Evolutionary conservation across 169 alveolate genomes (phyloP).

Genomic region (Plasmodium adleri): DNA sequence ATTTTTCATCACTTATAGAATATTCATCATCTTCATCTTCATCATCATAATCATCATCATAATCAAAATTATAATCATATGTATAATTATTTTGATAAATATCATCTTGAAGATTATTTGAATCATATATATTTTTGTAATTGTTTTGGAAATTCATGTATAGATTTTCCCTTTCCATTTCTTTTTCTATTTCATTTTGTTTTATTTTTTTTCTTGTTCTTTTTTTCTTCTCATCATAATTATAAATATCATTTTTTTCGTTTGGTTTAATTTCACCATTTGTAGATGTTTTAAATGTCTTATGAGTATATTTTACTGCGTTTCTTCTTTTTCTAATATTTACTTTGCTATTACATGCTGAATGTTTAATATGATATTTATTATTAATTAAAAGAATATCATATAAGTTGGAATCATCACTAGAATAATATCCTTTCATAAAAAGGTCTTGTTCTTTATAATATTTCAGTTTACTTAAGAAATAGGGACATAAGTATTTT

Average conservation of each 20-base stretch:
- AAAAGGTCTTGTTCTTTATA: constrained; percentile 44
- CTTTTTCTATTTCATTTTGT: too few relatives aligned
- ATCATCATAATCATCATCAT: not conserved
- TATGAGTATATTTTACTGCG: not conserved
- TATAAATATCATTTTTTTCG: not conserved
- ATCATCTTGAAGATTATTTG: too few relatives aligned
- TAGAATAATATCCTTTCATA: constrained; percentile 59
- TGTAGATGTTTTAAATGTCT: not conserved
- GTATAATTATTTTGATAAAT: too few relatives aligned
- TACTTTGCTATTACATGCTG: not conserved
- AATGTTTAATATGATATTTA: constrained; percentile 5
- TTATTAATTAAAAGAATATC: constrained; percentile 27
- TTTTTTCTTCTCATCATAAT: not conserved
- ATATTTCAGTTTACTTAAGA: constrained; percentile 37
- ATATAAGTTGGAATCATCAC: constrained; percentile 53
- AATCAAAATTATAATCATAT: not conserved
- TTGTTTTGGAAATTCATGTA: too few relatives aligned
- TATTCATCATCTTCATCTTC: too few relatives aligned
- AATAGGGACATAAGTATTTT: constrained; percentile 14
- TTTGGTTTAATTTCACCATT: not conserved
- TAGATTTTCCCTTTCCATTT: too few relatives aligned
- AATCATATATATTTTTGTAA: too few relatives aligned
- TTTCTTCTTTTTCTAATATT: not conserved
- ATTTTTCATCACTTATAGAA: too few relatives aligned
- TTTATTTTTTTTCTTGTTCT: not conserved